Percentiles rank a stretch among this genome's conserved stretches.
Evolutionary conservation across 805 yeast species (phyloP).

Genomic region (Saturnispora serradocipensis): DNA sequence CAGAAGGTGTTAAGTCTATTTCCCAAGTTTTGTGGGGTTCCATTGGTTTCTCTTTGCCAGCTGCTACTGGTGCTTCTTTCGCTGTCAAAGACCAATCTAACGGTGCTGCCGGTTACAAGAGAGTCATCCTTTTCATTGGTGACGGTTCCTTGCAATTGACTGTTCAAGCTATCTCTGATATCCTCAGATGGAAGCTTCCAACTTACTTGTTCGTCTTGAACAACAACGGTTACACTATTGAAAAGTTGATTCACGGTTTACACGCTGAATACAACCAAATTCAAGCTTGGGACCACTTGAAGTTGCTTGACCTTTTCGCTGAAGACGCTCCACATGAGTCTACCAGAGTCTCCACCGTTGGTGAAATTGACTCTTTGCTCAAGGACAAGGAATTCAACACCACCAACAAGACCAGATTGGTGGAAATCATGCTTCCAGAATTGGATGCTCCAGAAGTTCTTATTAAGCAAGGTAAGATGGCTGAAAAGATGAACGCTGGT

Average conservation of each 20-base stretch:
- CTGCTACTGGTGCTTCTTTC: constrained; percentile 58
- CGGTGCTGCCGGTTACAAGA: constrained; percentile 32
- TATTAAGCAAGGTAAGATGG: constrained; percentile 55
- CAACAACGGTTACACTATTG: constrained; percentile 70
- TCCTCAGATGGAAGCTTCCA: constrained; percentile 55
- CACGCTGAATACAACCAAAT: constrained; percentile 56
- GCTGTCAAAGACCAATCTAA: constrained; percentile 61
- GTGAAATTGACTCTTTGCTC: constrained; percentile 48
- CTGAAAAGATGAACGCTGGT: constrained; percentile 26
- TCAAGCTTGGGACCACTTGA: constrained; percentile 60
- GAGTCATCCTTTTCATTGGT: constrained; percentile 63
- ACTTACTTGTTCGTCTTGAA: constrained; percentile 64
- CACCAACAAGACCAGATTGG: constrained; percentile 52
- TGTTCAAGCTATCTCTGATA: constrained; percentile 63
- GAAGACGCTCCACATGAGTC: constrained; percentile 47
- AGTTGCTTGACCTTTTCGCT: constrained; percentile 49
- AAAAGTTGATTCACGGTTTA: constrained; percentile 64
- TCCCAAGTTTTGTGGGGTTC: constrained; percentile 75
- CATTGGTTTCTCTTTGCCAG: constrained; percentile 63
- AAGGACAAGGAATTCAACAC: constrained; percentile 38
- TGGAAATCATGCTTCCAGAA: constrained; percentile 59
- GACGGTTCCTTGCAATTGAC: constrained; percentile 72
- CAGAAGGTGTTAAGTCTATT: constrained; percentile 51
- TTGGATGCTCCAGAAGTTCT: constrained; percentile 65
- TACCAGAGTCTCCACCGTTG: constrained; percentile 42